Evolutionary conservation across 164 flowering plant genomes (phyloP).

Genomic region (Umbellularia californica): DNA sequence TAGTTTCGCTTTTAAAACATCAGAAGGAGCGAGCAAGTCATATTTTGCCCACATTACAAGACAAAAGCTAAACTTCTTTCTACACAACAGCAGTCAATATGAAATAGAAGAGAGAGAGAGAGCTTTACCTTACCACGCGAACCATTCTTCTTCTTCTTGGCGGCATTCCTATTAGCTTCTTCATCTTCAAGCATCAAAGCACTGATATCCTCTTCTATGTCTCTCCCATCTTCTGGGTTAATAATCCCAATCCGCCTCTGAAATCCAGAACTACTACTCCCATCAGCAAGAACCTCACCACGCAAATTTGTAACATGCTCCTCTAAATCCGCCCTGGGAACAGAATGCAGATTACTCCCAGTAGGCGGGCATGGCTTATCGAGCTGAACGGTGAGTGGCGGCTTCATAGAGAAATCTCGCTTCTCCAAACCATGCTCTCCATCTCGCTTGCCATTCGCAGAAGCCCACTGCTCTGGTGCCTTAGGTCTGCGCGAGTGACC

Average conservation of each 20-base stretch:
- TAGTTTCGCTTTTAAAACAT: background rate
- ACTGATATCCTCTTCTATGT: slow-evolving; percentile 31
- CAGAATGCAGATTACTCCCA: slow-evolving; percentile 58
- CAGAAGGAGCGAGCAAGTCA: background rate
- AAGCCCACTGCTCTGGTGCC: slow-evolving; percentile 29
- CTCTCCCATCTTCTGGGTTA: slow-evolving; percentile 2
- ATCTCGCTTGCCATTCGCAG: slow-evolving; percentile 13
- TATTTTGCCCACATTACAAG: background rate
- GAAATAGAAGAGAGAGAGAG: background rate
- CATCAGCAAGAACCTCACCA: slow-evolving; percentile 17
- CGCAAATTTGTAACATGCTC: slow-evolving; percentile 35
- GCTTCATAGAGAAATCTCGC: slow-evolving; percentile 10
- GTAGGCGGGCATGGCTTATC: slow-evolving; percentile 54
- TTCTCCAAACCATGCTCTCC: slow-evolving; percentile 25
- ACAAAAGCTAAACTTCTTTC: background rate
- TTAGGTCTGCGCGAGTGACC: slow-evolving; percentile 41
- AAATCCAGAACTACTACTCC: no score
- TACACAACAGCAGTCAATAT: background rate
- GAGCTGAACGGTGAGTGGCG: slow-evolving; percentile 44
- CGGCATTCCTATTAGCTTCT: slow-evolving; percentile 28
- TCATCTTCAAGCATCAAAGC: slow-evolving; percentile 44
- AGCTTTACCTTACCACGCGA: slow-evolving; percentile 49
- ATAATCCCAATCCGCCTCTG: slow-evolving; percentile 8
- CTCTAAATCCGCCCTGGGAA: slow-evolving; percentile 39
- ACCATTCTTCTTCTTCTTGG: slow-evolving; percentile 22